Base-by-base conservation (phyloP, 768 basidiomycete species). In the Mycena leptocephala region DNA sequence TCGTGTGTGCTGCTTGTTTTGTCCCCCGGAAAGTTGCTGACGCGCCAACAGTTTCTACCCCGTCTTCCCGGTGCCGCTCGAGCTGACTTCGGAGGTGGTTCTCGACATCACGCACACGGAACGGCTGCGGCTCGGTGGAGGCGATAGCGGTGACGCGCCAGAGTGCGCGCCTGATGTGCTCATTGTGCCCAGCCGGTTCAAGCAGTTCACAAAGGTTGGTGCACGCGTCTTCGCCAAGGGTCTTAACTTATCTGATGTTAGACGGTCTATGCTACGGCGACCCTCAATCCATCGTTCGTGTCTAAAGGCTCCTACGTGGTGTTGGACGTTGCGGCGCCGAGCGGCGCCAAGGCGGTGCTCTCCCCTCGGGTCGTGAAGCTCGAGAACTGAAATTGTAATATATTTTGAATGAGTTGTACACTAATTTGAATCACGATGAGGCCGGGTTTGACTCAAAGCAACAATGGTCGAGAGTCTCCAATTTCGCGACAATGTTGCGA, bases 251-350 rank as follows among this genome's bases (percentile, higher is more conserved):
- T 30, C 6, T 33, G 24, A 55, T 41, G 11, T n/a, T 35, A 98
- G 97, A 87, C 90, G 64, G 93, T 98, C 39, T 93, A 97, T 80
- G 89, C 90, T 13, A 95, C 95, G 2, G 87, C 90, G 5, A 90
- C 94, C n/a, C 84, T 99, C 77, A 99, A 99, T 81, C 97, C 98
- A 0, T 95, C 95, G 0, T 93, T 91, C 79, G 84, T 97, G 71
- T 87, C 87, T 22, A 95, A 94, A 81, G 88, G 89, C 28, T 88
- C 86, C 30, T 95, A 91, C 62, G 91, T 88, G 1, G 86, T 84
- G 48, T 77, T 95, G 26, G 82, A 84, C 35, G 83, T 90, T 5
- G 84, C 82, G 7, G 82, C 67, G 53, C 70, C 59, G 43, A 46
- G 43, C 14, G 43, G 53, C 28, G 53, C 9, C 0, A 72, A 53